Evolutionary conservation across 139 green algal genomes (phyloP).

Genomic region (Chlorella ohadii): DNA sequence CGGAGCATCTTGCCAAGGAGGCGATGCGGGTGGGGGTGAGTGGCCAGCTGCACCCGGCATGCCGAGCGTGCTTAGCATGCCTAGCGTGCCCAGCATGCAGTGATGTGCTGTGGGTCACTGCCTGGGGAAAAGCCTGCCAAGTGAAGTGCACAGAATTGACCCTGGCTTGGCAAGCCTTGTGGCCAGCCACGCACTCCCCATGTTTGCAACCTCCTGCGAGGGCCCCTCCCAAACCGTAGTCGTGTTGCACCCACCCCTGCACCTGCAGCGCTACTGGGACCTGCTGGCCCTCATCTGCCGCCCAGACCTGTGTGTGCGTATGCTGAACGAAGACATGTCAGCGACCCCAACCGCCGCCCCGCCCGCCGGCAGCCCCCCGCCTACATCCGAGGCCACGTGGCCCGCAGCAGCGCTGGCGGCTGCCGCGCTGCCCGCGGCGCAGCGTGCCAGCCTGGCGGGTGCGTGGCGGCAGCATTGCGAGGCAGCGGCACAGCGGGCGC

Average conservation of each 20-base stretch:
- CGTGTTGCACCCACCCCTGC: no score
- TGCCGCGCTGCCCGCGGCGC: not conserved
- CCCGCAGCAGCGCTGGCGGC: not conserved
- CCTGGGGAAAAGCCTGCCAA: no score
- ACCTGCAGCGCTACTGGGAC: constrained; percentile 31
- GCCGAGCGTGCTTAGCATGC: not conserved
- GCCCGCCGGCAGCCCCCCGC: not conserved
- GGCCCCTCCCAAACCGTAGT: no score
- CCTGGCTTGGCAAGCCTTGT: no score
- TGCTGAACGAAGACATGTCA: constrained; percentile 15
- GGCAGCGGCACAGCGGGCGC: not conserved
- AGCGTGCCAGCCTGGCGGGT: constrained; percentile 1
- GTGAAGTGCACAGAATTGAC: no score
- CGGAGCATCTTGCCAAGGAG: constrained; percentile 7
- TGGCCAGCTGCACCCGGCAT: no score
- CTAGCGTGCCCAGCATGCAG: not conserved
- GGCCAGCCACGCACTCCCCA: no score
- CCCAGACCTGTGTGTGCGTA: constrained; percentile 5
- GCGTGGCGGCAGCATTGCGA: constrained; percentile 12
- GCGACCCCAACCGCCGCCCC: not conserved
- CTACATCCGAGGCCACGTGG: not conserved
- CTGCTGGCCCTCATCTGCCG: constrained; percentile 30
- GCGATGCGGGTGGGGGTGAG: constrained; percentile 11
- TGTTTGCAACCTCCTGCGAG: no score
- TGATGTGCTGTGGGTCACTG: not conserved